Percentiles rank a stretch among this genome's conserved stretches.
phyloP scores from a whole-genome alignment of 108 stramenopile genomes.

The Discostella stelligeroides region DNA sequence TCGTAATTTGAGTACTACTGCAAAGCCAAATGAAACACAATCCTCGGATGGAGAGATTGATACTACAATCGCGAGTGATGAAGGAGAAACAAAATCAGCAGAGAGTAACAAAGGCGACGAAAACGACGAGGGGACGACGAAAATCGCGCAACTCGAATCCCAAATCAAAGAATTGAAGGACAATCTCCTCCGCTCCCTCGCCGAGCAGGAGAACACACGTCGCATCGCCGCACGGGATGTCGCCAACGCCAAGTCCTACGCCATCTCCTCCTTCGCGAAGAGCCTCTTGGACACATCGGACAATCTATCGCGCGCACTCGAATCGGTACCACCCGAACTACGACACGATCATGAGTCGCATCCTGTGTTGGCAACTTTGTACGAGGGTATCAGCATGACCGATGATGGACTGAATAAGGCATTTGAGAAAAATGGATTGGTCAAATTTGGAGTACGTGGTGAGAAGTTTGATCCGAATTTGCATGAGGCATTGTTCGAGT shows the following conservation, averaged over 20 bases:
- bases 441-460: conserved; percentile 84
- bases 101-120: conserved; percentile 22
- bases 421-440: conserved; percentile 81
- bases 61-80: conserved; percentile 9
- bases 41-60: conserved; percentile 1
- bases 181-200: conserved; percentile 83
- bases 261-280: conserved; percentile 90
- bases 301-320: conserved; percentile 87
- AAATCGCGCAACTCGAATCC: conserved; percentile 57
- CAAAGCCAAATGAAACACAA: conserved; percentile 22
- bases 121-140: conserved; percentile 3
- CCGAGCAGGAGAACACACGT: conserved; percentile 98
- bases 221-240: conserved; percentile 92
- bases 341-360: conserved; percentile 50
- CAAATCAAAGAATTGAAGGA: conserved; percentile 78
- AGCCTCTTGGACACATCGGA: conserved; percentile 90
- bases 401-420: conserved; percentile 85
- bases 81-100: too few species aligned
- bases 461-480: conserved; percentile 95
- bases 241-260: conserved; percentile 78
- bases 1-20: conserved; percentile 34
- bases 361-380: conserved; percentile 62
- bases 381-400: conserved; percentile 94
- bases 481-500: conserved; percentile 96
- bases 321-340: conserved; percentile 65